Conservation (phyloP, 352 stramenopile species). For the Aphanomyces invadans region DNA sequence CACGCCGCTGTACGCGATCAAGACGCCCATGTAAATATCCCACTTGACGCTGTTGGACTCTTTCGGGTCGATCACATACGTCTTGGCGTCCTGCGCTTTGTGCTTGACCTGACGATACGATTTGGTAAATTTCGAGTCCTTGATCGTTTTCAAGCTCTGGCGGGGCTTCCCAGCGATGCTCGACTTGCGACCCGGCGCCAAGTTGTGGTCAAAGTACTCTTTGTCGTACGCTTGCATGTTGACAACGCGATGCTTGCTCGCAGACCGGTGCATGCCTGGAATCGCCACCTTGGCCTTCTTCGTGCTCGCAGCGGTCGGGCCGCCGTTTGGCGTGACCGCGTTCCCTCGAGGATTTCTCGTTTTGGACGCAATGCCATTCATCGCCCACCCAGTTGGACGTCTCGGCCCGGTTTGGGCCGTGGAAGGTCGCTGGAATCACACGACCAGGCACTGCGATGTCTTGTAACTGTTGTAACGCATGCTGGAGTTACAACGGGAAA, state of each 20-base stretch:
- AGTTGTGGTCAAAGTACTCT: background rate
- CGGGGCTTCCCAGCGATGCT: background rate
- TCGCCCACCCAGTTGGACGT: no score
- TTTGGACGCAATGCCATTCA: background rate
- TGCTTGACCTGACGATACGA: background rate
- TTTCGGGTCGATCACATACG: constrained; percentile 19
- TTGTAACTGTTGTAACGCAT: no score
- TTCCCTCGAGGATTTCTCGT: background rate
- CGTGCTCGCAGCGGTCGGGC: background rate
- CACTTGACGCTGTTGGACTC: constrained; percentile 14
- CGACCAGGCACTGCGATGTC: no score
- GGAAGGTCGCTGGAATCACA: no score
- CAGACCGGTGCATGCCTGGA: constrained; percentile 3
- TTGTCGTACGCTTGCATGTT: background rate
- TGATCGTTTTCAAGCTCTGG: background rate
- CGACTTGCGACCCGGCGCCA: background rate
- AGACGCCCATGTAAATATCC: constrained; percentile 53
- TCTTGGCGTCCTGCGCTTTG: constrained; percentile 7
- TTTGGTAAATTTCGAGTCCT: background rate
- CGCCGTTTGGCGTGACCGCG: background rate
- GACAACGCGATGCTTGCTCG: background rate
- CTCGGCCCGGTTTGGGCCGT: no score
- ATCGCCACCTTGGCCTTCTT: constrained; percentile 1
- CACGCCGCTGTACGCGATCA: constrained; percentile 59
- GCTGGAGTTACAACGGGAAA: no score